phyloP scores from a whole-genome alignment of 1,284 basidiomycete genomes.

The Irpex sp. region DNA sequence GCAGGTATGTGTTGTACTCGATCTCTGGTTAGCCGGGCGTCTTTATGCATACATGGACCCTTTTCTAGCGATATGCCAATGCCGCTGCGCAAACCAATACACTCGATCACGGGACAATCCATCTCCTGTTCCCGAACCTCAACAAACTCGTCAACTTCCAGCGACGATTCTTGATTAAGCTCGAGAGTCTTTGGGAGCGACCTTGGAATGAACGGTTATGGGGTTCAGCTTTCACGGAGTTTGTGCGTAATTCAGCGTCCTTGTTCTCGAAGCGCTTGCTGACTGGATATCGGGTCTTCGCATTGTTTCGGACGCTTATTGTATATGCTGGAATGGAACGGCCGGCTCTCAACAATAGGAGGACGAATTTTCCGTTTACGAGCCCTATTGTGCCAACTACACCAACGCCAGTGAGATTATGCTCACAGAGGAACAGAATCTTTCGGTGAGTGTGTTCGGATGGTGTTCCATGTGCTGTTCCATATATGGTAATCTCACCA shows the following conservation, averaged over 20 bases:
- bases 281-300: slow-evolving; percentile 30
- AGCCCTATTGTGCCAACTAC: slow-evolving; percentile 98
- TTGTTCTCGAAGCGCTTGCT: slow-evolving; percentile 24
- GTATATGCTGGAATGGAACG: slow-evolving; percentile 18
- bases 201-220: slow-evolving; percentile 88
- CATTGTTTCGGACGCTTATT: slow-evolving; percentile 33
- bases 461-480: slow-evolving; percentile 19
- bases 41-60: slow-evolving; percentile 1
- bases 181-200: slow-evolving; percentile 83
- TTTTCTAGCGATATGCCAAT: slow-evolving; percentile 71
- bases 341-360: slow-evolving; percentile 58
- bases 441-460: slow-evolving; percentile 61
- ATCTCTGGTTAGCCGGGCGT: slow-evolving; percentile 14
- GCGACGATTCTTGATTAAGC: slow-evolving; percentile 91
- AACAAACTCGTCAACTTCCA: slow-evolving; percentile 97
- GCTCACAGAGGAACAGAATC: slow-evolving; percentile 79
- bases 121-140: slow-evolving; percentile 93
- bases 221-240: slow-evolving; percentile 81
- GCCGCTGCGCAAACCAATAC: slow-evolving; percentile 79
- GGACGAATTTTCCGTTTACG: slow-evolving; percentile 91
- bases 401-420: slow-evolving; percentile 84
- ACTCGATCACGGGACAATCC: slow-evolving; percentile 92
- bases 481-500: slow-evolving; percentile 30
- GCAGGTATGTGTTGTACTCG: slow-evolving; percentile 57
- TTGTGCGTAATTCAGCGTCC: slow-evolving; percentile 49